These are phyloP conservation scores for Penicillium turbatum DNA, from an alignment of 495 filamentous ascomycete species.

Conservation along the genomic window DNA sequence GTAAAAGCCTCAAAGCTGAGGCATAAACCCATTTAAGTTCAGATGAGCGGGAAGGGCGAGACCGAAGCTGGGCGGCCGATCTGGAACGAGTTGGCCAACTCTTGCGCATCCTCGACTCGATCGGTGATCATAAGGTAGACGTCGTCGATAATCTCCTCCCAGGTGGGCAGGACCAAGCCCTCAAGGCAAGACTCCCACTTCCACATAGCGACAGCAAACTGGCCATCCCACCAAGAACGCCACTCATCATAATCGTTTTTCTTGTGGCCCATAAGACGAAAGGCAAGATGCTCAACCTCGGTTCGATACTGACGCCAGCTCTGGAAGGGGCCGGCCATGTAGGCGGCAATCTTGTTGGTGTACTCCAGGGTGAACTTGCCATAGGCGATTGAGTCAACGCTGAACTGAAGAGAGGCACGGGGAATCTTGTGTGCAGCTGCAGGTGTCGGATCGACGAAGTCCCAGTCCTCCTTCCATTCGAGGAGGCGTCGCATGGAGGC, in stretches of 20 bases:
- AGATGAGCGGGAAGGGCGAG: not conserved
- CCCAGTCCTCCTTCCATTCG: slow-evolving; percentile 15
- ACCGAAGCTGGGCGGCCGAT: not conserved
- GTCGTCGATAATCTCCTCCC: slow-evolving; percentile 25
- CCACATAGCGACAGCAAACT: slow-evolving; percentile 21
- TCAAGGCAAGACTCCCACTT: slow-evolving; percentile 22
- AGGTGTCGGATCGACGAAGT: slow-evolving; percentile 14
- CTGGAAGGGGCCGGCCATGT: slow-evolving; percentile 5
- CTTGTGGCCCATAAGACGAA: slow-evolving; percentile 1
- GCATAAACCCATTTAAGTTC: not conserved
- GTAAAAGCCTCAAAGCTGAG: not conserved
- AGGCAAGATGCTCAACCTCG: not conserved
- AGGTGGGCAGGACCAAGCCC: slow-evolving; percentile 17
- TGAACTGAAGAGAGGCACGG: slow-evolving; percentile 2
- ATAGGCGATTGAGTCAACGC: slow-evolving; percentile 16
- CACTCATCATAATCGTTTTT: slow-evolving; percentile 16
- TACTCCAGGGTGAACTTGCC: slow-evolving; percentile 7
- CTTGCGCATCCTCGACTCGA: slow-evolving; percentile 19
- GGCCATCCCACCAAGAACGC: slow-evolving; percentile 19
- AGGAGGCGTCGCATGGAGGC: slow-evolving; percentile 21
- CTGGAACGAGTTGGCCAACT: slow-evolving; percentile 2
- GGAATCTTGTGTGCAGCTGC: slow-evolving; percentile 21
- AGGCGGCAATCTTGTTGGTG: slow-evolving; percentile 2
- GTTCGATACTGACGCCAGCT: slow-evolving; percentile 1
- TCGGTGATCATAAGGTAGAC: slow-evolving; percentile 21